Evolutionary conservation across 208 protist species (phyloP), one percentile per base, ranked within the genome.

Genomic region (Perkinsela sp.): DNA sequence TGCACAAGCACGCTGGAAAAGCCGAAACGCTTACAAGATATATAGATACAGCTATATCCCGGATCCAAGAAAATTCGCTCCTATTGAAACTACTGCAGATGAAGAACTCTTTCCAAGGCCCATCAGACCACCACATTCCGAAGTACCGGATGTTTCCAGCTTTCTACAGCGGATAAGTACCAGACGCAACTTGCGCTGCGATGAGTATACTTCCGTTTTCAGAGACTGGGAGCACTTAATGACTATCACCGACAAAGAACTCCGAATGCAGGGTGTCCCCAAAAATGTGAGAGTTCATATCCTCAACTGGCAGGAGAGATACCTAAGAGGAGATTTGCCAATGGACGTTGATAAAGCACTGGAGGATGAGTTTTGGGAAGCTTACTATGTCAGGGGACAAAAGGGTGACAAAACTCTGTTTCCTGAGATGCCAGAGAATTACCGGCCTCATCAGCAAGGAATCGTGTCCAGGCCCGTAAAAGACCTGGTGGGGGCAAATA

Each of bases 31-130:
- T 0, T 84, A 90, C 69, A 92, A 92, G 72, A 77, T 81, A 16
- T 92, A 92, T 74, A 92, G 90, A 72, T 92, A 92, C 73, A 85
- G 82, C 0, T 92, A 92, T 69, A 84, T 92, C 78, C 86, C 86
- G 0, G 86, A 92, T 74, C 86, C 86, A 1, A 71, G 86, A 15
- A 92, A 92, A 68, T 69, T 92, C 1, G 81, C 84, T n/a, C 84
- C 86, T 0, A 92, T 92, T 69, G 86, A 92, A 69, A 81, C 80
- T 29, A 82, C 80, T 28, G 76, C 81, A 70, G 74, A 82, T 0
- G 78, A 73, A 15, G 84, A 92, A 70, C 74, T 92, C 67, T 75
- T 90, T 32, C 86, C 86, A 6, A 68, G 85, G 67, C 81, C 81
- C 0, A 84, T 92, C 72, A 73, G 86, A 13, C 86, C 86, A 72